A percentile compares a stretch with the other conserved stretches of the same genome.
phyloP scores from a whole-genome alignment of 192 early-diverging fungal species.

The Coemansia reversa region DNA sequence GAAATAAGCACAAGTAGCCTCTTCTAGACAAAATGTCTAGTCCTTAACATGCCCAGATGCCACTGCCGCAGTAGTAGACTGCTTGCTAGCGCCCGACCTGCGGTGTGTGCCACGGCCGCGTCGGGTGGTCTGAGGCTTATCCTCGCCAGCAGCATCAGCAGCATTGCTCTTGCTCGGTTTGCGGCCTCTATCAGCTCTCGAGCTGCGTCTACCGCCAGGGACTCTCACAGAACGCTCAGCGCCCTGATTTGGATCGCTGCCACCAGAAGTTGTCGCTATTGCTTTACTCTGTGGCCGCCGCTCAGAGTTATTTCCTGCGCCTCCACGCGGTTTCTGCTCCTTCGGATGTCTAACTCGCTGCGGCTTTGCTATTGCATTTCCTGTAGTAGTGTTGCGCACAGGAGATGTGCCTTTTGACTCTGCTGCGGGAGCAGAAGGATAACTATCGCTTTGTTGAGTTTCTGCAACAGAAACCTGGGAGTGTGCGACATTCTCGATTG shows the following conservation, averaged over 20 bases:
- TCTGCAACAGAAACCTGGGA: background rate
- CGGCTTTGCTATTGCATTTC: background rate
- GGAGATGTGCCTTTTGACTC: background rate
- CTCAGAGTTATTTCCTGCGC: background rate
- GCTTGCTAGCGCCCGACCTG: conserved; percentile 6
- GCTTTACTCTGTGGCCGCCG: background rate
- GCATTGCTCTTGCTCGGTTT: background rate
- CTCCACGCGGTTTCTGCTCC: background rate
- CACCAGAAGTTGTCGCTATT: background rate
- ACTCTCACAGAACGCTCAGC: background rate
- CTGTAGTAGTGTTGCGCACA: background rate
- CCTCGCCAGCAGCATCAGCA: background rate
- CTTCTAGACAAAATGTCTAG: background rate
- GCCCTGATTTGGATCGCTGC: background rate
- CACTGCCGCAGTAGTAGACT: background rate
- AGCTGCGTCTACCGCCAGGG: conserved; percentile 1
- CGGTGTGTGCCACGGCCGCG: conserved; percentile 13
- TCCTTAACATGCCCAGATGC: background rate
- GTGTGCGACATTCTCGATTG: background rate
- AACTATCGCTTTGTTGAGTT: background rate
- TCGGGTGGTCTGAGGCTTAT: conserved; percentile 4
- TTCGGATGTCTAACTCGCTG: background rate
- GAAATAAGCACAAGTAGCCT: background rate
- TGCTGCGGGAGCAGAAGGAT: background rate
- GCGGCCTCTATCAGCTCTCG: conserved; percentile 3